Evolutionary conservation across 2,329 filamentous ascomycete species (phyloP).

Genomic region (Colletotrichum orbiculare): DNA sequence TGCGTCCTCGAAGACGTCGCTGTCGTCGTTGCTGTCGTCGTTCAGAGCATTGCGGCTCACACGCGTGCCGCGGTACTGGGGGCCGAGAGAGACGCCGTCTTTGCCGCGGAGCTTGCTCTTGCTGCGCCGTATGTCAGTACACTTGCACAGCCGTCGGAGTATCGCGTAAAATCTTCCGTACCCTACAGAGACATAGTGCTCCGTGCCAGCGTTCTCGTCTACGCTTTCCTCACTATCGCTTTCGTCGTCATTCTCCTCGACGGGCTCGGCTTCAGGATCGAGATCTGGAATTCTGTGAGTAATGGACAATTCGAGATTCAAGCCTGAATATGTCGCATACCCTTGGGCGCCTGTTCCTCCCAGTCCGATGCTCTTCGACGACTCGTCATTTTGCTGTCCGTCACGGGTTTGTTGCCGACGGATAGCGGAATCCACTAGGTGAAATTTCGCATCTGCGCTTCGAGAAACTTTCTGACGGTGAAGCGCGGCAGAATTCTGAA

Average conservation of each 20-base stretch:
- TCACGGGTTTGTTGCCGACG: slow-evolving; percentile 7
- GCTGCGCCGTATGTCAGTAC: slow-evolving; percentile 48
- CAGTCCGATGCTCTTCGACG: slow-evolving; percentile 33
- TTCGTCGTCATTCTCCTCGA: slow-evolving; percentile 57
- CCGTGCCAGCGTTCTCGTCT: slow-evolving; percentile 72
- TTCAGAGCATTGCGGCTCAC: slow-evolving; percentile 75
- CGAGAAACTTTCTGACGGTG: slow-evolving; percentile 39
- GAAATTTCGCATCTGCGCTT: slow-evolving; percentile 35
- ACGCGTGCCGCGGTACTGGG: slow-evolving; percentile 81
- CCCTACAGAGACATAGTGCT: slow-evolving; percentile 87
- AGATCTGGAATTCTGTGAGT: slow-evolving; percentile 30
- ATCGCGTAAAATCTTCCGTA: slow-evolving; percentile 44
- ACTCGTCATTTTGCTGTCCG: slow-evolving; percentile 18
- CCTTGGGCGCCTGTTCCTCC: slow-evolving; percentile 36
- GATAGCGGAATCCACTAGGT: slow-evolving; percentile 5
- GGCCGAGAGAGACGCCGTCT: slow-evolving; percentile 75
- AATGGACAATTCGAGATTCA: background rate
- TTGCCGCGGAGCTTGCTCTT: slow-evolving; percentile 87
- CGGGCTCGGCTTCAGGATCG: slow-evolving; percentile 36
- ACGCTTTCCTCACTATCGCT: slow-evolving; percentile 47
- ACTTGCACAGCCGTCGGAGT: background rate
- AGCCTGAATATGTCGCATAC: background rate
- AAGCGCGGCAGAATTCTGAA: slow-evolving; percentile 33
- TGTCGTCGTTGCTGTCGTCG: slow-evolving; percentile 52
- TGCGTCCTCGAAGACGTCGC: slow-evolving; percentile 57